Evolutionary conservation across 352 stramenopile species (phyloP), one percentile per base, ranked within the genome.

Genomic region (Globisporangium barbulae): DNA sequence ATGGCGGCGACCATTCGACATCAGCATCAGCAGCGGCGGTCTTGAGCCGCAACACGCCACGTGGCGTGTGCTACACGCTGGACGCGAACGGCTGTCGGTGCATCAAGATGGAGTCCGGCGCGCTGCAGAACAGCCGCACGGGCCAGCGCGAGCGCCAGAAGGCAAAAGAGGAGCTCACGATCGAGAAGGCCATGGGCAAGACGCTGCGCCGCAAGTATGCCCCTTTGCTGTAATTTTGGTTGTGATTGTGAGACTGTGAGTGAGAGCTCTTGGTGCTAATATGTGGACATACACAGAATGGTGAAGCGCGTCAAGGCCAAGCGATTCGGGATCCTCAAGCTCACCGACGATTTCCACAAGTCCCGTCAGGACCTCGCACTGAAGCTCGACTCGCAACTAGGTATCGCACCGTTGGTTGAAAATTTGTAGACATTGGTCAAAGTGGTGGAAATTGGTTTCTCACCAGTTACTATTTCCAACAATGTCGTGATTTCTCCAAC

Each of bases 61-160:
- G 76, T 28, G 85, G 85, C 1, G 82, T 93, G 5, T 93, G 85
- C 69, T 93, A 93, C 54, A 91, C 81, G 25, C 56, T 91, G 6
- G 79, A 90, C 44, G 60, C 71, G 0, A 75, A 74, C 48, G 85
- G 85, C 2, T 89, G 80, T 19, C 79, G 85, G 1, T 69, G 73
- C 17, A 89, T 90, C 67, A 93, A 93, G 52, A 90, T 90, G 75
- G 72, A 88, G 50, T 84, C 79, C 1, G 72, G 67, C 17, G 44
- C 37, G 13, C 19, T 61, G 41, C 64, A 64, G 3, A 44, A 33
- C 33, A 63, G 60, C 17, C 65, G 69, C 1, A 49, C 61, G 8
- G 28, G 13, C 50, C 37, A 44, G 33, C 19, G 17, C 28, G 22
- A 53, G 9, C 49, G 6, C 25, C 42, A 50, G 52, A 69, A 75